Evolutionary conservation across 73 alveolate species (phyloP).

Genomic region (Paramecium sonneborni): DNA sequence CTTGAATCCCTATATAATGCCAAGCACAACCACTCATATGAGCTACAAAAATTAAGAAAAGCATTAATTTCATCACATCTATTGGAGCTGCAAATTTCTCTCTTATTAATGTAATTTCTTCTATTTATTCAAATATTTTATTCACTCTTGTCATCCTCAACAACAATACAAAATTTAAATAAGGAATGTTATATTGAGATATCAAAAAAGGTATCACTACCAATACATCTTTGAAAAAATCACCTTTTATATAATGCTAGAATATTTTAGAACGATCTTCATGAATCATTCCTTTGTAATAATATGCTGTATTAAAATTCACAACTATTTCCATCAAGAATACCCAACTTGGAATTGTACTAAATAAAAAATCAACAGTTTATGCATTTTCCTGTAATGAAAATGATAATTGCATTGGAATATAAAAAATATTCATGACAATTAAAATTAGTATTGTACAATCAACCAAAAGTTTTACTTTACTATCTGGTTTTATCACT

Average conservation of each 20-base stretch:
- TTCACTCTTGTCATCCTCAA: slow-evolving; percentile 26
- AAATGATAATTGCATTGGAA: slow-evolving; percentile 12
- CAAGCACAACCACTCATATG: slow-evolving; percentile 44
- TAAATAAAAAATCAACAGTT: slow-evolving; percentile 11
- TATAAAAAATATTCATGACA: slow-evolving; percentile 9
- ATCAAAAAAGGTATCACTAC: not conserved
- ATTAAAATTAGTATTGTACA: not conserved
- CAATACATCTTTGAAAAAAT: not conserved
- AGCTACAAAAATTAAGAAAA: not conserved
- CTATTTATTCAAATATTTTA: slow-evolving; percentile 10
- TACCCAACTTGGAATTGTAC: slow-evolving; percentile 38
- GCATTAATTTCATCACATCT: not conserved
- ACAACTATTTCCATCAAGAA: not conserved
- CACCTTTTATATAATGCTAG: slow-evolving; percentile 16
- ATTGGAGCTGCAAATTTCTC: slow-evolving; percentile 44
- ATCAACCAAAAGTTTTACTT: not conserved
- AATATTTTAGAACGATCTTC: slow-evolving; percentile 4
- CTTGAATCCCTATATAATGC: slow-evolving; percentile 19
- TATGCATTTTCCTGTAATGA: not conserved
- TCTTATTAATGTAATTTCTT: slow-evolving; percentile 4
- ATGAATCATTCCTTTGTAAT: slow-evolving; percentile 45
- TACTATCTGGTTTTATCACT: slow-evolving; percentile 16
- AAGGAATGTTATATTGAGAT: slow-evolving; percentile 21
- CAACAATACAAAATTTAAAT: not conserved
- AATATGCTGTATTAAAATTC: not conserved